Conservation (phyloP, 441 rosid species). For the Manihot esculenta region DNA sequence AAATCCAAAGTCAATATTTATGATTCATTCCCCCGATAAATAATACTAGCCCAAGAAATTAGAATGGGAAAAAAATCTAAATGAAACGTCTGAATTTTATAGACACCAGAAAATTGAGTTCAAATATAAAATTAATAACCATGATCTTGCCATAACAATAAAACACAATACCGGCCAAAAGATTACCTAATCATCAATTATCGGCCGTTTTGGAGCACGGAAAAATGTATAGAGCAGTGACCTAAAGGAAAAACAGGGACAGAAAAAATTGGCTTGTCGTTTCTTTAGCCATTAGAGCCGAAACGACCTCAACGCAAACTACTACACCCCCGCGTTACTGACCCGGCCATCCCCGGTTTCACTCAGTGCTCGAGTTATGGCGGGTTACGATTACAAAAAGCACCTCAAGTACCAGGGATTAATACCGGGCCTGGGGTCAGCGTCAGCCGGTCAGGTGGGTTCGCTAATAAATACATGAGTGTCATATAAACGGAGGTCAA, state of each 20-base stretch:
- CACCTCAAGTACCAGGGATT: too few species aligned
- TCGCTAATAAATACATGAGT: not conserved
- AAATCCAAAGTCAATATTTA: conserved; percentile 1
- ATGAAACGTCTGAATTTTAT: too few species aligned
- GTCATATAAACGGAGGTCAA: not conserved
- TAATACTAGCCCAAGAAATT: not conserved
- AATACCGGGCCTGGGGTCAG: too few species aligned
- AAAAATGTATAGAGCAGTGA: not conserved
- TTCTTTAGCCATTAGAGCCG: not conserved
- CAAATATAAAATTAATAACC: not conserved
- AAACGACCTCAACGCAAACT: not conserved
- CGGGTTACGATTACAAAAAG: not conserved
- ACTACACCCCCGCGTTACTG: too few species aligned
- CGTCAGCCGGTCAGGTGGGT: not conserved
- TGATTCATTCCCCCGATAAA: not conserved
- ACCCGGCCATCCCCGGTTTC: not conserved
- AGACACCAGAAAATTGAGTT: not conserved
- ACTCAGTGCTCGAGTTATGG: not conserved
- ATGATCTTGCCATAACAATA: not conserved
- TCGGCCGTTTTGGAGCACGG: too few species aligned
- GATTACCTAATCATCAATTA: not conserved
- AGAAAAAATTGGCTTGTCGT: not conserved
- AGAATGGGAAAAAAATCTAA: not conserved
- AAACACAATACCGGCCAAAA: not conserved
- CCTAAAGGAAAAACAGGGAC: not conserved